A percentile compares a stretch with the other conserved stretches of the same genome.
Conservation (phyloP, 768 basidiomycete species). For the Trametes maxima region DNA sequence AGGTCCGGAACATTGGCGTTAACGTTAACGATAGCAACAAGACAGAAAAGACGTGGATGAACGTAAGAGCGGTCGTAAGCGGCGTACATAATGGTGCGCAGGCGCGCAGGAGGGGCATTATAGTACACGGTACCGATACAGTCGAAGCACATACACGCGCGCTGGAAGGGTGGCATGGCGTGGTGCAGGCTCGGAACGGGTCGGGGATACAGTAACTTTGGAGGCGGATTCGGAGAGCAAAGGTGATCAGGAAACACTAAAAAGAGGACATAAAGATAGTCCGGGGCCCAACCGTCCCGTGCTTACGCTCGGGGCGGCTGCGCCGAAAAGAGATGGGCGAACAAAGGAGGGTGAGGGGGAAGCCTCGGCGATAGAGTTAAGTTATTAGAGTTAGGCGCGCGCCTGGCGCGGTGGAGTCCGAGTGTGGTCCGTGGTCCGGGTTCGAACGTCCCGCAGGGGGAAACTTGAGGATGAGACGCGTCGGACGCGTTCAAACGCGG, state of each 20-base stretch:
- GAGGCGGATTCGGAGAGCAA: neutral
- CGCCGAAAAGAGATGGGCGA: neutral
- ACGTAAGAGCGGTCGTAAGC: conserved; percentile 17
- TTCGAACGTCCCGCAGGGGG: conserved; percentile 1
- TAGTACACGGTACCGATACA: conserved; percentile 16
- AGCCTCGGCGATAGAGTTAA: neutral
- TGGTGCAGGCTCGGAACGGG: neutral
- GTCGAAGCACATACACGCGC: conserved; percentile 2
- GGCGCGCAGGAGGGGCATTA: neutral
- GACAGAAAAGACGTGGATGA: neutral
- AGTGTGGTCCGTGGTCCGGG: neutral
- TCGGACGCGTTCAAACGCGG: conserved; percentile 32
- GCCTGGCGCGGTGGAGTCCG: neutral
- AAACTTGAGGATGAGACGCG: conserved; percentile 1
- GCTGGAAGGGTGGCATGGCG: neutral
- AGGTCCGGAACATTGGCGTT: too few species aligned
- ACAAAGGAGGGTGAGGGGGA: conserved; percentile 2
- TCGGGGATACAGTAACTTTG: neutral
- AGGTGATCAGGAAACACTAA: neutral
- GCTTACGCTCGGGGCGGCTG: neutral
- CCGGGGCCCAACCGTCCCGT: neutral
- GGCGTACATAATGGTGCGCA: neutral
- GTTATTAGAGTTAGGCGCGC: neutral
- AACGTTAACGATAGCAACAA: neutral
- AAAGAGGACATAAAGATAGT: conserved; percentile 16